Conservation (phyloP, 2,329 filamentous ascomycete genomes). For the Phoma herbarum region DNA sequence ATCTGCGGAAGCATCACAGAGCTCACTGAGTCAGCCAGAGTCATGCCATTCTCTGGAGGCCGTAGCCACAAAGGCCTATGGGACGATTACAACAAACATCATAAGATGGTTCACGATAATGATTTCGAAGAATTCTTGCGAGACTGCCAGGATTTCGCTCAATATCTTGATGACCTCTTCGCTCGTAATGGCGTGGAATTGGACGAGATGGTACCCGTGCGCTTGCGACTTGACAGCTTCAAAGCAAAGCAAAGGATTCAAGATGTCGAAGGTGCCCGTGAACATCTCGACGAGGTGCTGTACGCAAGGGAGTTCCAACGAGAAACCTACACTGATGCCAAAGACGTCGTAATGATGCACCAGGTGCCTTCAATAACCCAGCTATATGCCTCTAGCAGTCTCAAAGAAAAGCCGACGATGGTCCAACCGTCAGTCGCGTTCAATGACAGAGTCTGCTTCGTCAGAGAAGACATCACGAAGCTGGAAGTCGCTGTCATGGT, state of each 20-base stretch:
- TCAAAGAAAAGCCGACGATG: slow-evolving; percentile 37
- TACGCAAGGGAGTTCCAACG: slow-evolving; percentile 37
- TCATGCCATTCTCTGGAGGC: slow-evolving; percentile 8
- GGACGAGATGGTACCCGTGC: slow-evolving; percentile 33
- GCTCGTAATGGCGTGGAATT: slow-evolving; percentile 21
- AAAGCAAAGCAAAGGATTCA: slow-evolving; percentile 29
- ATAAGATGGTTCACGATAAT: slow-evolving; percentile 28
- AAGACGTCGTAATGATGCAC: slow-evolving; percentile 32
- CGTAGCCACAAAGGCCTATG: slow-evolving; percentile 29
- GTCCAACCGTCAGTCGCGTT: slow-evolving; percentile 32
- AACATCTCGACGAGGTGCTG: slow-evolving; percentile 38
- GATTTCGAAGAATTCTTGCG: slow-evolving; percentile 29
- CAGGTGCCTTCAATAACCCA: slow-evolving; percentile 39
- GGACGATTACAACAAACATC: slow-evolving; percentile 37
- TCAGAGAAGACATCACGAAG: slow-evolving; percentile 47
- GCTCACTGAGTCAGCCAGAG: slow-evolving; percentile 26
- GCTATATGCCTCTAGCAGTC: slow-evolving; percentile 38
- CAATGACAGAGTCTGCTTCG: slow-evolving; percentile 42
- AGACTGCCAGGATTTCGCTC: slow-evolving; percentile 37
- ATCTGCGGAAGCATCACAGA: slow-evolving; percentile 36
- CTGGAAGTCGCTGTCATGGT: slow-evolving; percentile 46
- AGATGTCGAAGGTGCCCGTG: slow-evolving; percentile 24
- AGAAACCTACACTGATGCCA: slow-evolving; percentile 19
- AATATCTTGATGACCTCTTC: slow-evolving; percentile 31
- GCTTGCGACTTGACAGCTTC: slow-evolving; percentile 32